Evolutionary conservation across 805 yeast species (phyloP), one percentile per base, ranked within the genome.

Genomic region (Candida methanosorbosa): DNA sequence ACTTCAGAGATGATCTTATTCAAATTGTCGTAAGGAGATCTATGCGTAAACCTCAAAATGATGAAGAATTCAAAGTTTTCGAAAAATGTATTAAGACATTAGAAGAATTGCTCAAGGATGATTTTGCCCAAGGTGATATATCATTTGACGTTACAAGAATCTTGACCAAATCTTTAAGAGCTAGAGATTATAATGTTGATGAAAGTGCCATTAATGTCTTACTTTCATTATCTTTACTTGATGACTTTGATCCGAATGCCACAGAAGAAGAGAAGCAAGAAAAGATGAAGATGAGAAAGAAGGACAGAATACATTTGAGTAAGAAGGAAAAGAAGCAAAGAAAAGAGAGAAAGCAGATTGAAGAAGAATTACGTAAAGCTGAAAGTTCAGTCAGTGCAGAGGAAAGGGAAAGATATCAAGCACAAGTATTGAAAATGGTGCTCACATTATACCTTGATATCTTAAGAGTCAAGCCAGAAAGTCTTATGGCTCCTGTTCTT

Each of bases 261-360:
- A 63, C 63, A 18, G 68, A 55, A 19, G 72, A 68, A 25, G 68
- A 66, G 30, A 67, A 61, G 18, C 59, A 59, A 14, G 59, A 61
- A 9, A 64, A 58, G 27, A 59, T 61, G 4, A 81, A 80, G 49
- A 35, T 81, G 30, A 77, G 73, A 52, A 90, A 88, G 65, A 85
- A 87, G 56, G 94, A 92, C 55, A 69, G 96, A 46, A 86, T 85
- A 4, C 95, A 88, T 64, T 61, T 90, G 33, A 78, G 94, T n/a
- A 90, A 90, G 55, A 82, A 82, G 57, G 90, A 90, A 58, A 70
- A 83, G 47, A 92, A 92, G 50, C 81, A 76, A 15, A 72, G 94
- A 42, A 88, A 88, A 54, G 97, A 90, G 52, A 67, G 81, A 48
- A 83, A 81, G 47, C 76, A 70, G 44, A 90, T 92, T 39, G 97